Evolutionary conservation across 768 basidiomycete genomes (phyloP), one percentile per base, ranked within the genome.

Genomic region (Pleurotus platypus): DNA sequence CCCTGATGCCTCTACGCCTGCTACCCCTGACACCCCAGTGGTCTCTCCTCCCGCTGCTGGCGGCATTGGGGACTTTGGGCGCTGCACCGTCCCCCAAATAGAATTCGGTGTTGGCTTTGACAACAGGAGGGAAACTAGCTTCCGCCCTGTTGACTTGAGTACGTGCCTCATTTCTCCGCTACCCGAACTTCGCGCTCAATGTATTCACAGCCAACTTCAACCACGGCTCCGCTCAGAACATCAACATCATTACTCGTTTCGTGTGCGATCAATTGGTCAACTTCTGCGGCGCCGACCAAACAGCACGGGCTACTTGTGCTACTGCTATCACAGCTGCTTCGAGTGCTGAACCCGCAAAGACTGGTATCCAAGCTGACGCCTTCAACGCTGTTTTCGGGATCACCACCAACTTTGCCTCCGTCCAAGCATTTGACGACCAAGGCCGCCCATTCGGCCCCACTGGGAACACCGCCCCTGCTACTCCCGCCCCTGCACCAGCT

Each of bases 371-470:
- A 62, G 84, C 85, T 13, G 85, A 86, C 66, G 78, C 72, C 3
- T 87, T 86, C 77, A 86, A 87, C 69, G 73, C 72, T 13, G 77
- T 67, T 47, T 83, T 86, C 61, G 82, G 80, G 16, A 76, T 82
- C 60, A 69, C 49, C 4, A 85, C 84, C 50, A 66, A 80, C 68
- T 86, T 87, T 63, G 72, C 71, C 4, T 58, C 60, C 40, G 75
- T 82, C 40, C 58, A 71, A n/a, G 69, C 65, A 13, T 62, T 83
- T 50, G 76, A 80, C 49, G 70, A 82, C 63, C 75, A 80, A 61
- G 81, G 81, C 53, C 60, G 62, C 11, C 58, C 69, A 13, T 70
- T 75, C n/a, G 51, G 60, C 42, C 71, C 68, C 37, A 64, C 60
- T n/a, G 64, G 61, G 13, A 53, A 57, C 18, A 39, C 59, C 35